A percentile compares a stretch with the other conserved stretches of the same genome.
phyloP scores from a whole-genome alignment of 2,329 filamentous ascomycete genomes.

The Herpotrichia juniperi region DNA sequence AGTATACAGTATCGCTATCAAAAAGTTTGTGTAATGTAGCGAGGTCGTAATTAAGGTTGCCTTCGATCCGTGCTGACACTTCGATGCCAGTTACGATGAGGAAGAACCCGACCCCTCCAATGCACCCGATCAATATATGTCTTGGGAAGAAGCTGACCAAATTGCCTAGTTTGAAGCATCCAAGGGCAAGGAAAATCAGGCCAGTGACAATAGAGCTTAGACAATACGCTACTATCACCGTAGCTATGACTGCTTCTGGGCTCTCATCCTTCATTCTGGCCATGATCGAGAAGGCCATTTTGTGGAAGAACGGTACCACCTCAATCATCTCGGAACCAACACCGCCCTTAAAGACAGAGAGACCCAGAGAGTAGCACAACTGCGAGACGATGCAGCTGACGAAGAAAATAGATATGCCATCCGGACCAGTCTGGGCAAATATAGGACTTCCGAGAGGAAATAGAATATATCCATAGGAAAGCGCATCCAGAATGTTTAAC shows the following conservation, averaged over 20 bases:
- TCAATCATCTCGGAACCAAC: constrained; percentile 98
- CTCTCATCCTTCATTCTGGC: constrained; percentile 77
- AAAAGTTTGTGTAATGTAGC: constrained; percentile 78
- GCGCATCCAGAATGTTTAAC: constrained; percentile 89
- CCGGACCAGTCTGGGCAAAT: constrained; percentile 84
- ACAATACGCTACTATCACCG: constrained; percentile 90
- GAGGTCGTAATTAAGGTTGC: constrained; percentile 81
- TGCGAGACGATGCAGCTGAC: constrained; percentile 96
- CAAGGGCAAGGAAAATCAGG: constrained; percentile 88
- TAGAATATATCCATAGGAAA: constrained; percentile 89
- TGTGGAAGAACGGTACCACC: constrained; percentile 98
- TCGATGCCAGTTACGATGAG: constrained; percentile 89
- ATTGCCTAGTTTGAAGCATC: constrained; percentile 83
- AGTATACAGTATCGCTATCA: constrained; percentile 72
- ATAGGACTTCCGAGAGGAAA: constrained; percentile 89
- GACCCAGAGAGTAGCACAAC: constrained; percentile 81
- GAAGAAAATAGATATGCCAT: constrained; percentile 98
- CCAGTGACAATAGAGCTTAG: constrained; percentile 91
- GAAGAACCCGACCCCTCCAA: constrained; percentile 96
- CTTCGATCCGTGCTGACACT: constrained; percentile 86
- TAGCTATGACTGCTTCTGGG: constrained; percentile 86
- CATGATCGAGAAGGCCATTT: constrained; percentile 92
- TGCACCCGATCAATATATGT: constrained; percentile 95
- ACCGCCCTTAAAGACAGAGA: constrained; percentile 87
- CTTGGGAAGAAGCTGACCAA: constrained; percentile 96